These are phyloP conservation scores for Alternaria brassicicola DNA, from an alignment of 2,329 filamentous ascomycete species.

Conservation along the genomic window DNA sequence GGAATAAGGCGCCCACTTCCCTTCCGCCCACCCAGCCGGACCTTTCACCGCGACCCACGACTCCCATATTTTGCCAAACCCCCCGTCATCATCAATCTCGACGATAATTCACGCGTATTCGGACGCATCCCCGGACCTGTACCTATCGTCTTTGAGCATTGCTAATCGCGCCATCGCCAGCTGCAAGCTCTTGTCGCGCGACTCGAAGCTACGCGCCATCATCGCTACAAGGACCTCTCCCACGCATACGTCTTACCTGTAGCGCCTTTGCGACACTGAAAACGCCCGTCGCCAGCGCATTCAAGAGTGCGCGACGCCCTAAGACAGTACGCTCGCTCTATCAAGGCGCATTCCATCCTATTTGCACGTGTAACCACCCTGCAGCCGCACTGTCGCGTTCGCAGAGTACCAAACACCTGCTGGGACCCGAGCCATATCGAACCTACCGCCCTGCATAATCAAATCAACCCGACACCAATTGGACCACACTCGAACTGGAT, in stretches of 20 bases:
- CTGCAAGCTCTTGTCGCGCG: constrained; percentile 19
- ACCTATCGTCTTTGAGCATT: constrained; percentile 11
- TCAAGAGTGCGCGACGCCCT: constrained; percentile 28
- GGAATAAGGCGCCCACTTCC: constrained; percentile 24
- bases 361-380: constrained; percentile 41
- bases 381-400: constrained; percentile 45
- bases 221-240: constrained; percentile 19
- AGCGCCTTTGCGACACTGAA: constrained; percentile 20
- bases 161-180: constrained; percentile 13
- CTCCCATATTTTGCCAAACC: constrained; percentile 16
- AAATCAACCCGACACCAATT: constrained; percentile 19
- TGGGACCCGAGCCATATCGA: constrained; percentile 29
- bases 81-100: constrained; percentile 3
- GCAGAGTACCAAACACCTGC: constrained; percentile 43
- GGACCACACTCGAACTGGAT: constrained; percentile 17
- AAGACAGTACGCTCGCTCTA: constrained; percentile 21
- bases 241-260: constrained; percentile 30
- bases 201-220: constrained; percentile 31
- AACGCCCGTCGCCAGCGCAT: constrained; percentile 17
- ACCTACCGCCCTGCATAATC: constrained; percentile 37
- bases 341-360: constrained; percentile 30
- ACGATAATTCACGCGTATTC: constrained; percentile 17
- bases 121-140: constrained; percentile 4
- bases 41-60: constrained; percentile 24
- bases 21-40: constrained; percentile 28